A percentile compares a stretch with the other conserved stretches of the same genome.
Evolutionary conservation across 2,329 filamentous ascomycete genomes (phyloP).

Genomic region (Aspergillus caelatus): DNA sequence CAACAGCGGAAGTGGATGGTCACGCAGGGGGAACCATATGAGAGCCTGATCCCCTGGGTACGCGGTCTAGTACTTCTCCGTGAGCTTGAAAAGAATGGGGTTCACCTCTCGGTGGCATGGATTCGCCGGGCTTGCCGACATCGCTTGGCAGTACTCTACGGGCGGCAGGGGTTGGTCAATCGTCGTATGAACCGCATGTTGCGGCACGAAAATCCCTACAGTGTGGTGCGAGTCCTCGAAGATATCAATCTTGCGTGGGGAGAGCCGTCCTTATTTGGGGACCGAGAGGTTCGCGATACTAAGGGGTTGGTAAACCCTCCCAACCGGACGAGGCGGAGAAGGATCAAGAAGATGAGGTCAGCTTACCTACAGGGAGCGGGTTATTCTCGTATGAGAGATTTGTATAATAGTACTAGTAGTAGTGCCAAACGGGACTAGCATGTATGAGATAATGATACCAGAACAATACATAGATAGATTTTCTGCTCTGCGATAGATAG

Average conservation of each 20-base stretch:
- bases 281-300: slow-evolving; percentile 23
- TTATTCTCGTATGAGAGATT: neutral
- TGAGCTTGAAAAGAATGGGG: slow-evolving; percentile 39
- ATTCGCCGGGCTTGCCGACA: slow-evolving; percentile 38
- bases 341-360: neutral
- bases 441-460: neutral
- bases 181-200: slow-evolving; percentile 39
- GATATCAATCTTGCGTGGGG: slow-evolving; percentile 42
- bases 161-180: slow-evolving; percentile 31
- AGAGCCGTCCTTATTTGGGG: slow-evolving; percentile 30
- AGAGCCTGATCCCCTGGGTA: slow-evolving; percentile 40
- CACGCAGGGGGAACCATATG: slow-evolving; percentile 9
- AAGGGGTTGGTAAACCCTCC: slow-evolving; percentile 28
- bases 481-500: neutral
- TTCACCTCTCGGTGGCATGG: slow-evolving; percentile 32
- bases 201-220: slow-evolving; percentile 40
- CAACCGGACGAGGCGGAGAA: slow-evolving; percentile 5
- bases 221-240: slow-evolving; percentile 29
- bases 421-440: neutral
- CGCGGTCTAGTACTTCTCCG: slow-evolving; percentile 45
- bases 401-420: neutral
- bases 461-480: neutral
- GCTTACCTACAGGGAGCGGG: neutral
- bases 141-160: slow-evolving; percentile 43
- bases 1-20: neutral